Conservation (phyloP, 345 rosid genomes). For the Linum lewisii region DNA sequence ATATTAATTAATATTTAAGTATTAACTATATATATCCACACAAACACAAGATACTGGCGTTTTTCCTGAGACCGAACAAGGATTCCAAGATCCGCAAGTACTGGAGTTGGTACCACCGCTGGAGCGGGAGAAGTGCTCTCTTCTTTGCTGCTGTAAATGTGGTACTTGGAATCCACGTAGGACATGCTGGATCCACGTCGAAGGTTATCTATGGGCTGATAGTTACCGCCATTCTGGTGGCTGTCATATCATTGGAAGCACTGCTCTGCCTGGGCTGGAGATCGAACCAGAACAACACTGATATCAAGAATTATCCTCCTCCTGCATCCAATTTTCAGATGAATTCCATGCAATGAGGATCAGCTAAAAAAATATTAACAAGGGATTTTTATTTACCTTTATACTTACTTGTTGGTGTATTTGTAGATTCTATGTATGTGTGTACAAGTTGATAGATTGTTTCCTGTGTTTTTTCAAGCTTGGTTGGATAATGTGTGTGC, state of each 20-base stretch:
- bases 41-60: constrained; percentile 54
- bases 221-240: constrained; percentile 36
- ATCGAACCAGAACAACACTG: constrained; percentile 17
- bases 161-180: constrained; percentile 57
- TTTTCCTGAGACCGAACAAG: constrained; percentile 65
- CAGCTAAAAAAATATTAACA: too few species aligned
- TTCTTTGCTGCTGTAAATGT: constrained; percentile 72
- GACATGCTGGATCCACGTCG: constrained; percentile 49
- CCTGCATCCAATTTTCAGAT: constrained; percentile 46
- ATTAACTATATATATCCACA: too few species aligned
- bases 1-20: too few species aligned
- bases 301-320: not conserved
- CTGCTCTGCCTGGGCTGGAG: constrained; percentile 30
- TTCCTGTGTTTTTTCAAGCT: too few species aligned
- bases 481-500: too few species aligned
- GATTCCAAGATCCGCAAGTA: constrained; percentile 57
- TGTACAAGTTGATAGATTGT: too few species aligned
- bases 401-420: too few species aligned
- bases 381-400: too few species aligned
- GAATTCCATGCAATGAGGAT: constrained; percentile 42
- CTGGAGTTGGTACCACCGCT: constrained; percentile 88
- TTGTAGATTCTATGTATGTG: too few species aligned
- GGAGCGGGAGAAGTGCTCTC: constrained; percentile 71
- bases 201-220: constrained; percentile 72
- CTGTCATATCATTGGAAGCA: constrained; percentile 48